A percentile compares a stretch with the other conserved stretches of the same genome.
These are phyloP conservation scores for Crithidia sp. DNA, from an alignment of 208 protist genomes.

Conservation along the genomic window DNA sequence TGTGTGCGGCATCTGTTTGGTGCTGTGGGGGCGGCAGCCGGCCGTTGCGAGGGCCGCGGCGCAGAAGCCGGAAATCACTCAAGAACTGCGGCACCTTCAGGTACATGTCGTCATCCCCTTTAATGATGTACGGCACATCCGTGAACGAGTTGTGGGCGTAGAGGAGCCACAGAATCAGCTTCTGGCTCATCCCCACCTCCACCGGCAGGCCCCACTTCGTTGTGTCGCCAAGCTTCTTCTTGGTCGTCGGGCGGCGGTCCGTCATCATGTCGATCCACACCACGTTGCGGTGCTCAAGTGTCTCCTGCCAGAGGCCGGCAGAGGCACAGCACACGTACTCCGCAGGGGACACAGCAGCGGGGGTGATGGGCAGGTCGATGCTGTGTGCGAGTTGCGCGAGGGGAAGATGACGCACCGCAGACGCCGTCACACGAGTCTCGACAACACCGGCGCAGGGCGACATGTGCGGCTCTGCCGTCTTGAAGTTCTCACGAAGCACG, in stretches of 20 bases:
- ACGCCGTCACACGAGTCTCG: not conserved
- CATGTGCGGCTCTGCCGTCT: too few species aligned
- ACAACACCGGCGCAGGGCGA: not conserved
- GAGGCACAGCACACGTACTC: constrained; percentile 24
- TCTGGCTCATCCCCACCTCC: constrained; percentile 42
- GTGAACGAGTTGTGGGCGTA: constrained; percentile 29
- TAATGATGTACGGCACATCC: constrained; percentile 36
- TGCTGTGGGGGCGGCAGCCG: not conserved
- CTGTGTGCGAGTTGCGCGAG: not conserved
- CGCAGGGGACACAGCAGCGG: constrained; percentile 1
- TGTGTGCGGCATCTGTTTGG: not conserved
- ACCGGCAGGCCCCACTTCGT: constrained; percentile 33
- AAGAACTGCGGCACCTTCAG: constrained; percentile 48
- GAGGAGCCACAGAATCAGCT: constrained; percentile 35
- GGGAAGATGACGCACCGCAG: not conserved
- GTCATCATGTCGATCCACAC: constrained; percentile 34
- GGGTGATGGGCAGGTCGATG: not conserved
- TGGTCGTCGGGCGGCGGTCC: constrained; percentile 27
- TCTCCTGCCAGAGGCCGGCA: constrained; percentile 31
- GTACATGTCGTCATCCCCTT: constrained; percentile 55
- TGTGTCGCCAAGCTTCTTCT: constrained; percentile 23
- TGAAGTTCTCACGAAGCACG: not conserved
- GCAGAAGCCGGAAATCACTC: constrained; percentile 23
- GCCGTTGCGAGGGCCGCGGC: not conserved
- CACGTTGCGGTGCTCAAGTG: constrained; percentile 26